Percentiles rank a stretch among this genome's conserved stretches.
Conservation (phyloP, 2,329 filamentous ascomycete species). For the Colletotrichum incanum region DNA sequence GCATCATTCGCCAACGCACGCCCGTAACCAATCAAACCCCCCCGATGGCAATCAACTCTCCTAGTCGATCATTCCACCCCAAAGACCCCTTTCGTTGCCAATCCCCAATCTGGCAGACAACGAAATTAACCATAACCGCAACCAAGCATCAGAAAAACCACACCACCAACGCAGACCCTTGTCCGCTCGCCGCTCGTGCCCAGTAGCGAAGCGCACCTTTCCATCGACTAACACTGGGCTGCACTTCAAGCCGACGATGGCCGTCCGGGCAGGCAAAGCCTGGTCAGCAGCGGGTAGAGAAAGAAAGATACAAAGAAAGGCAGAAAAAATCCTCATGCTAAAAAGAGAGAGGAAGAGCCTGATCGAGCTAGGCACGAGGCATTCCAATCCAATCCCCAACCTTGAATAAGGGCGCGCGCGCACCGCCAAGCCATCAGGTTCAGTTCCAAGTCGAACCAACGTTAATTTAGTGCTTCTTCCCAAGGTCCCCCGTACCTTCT, state of each 20-base stretch:
- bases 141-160: neutral
- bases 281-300: neutral
- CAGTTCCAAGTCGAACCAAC: slow-evolving; percentile 33
- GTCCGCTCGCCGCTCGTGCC: neutral
- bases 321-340: too few species aligned
- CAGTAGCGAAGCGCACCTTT: neutral
- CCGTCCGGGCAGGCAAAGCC: neutral
- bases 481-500: neutral
- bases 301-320: neutral
- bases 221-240: neutral
- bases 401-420: slow-evolving; percentile 2
- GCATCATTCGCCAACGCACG: slow-evolving; percentile 3
- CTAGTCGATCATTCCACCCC: neutral
- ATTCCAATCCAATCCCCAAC: neutral
- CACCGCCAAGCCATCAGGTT: slow-evolving; percentile 25
- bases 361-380: neutral
- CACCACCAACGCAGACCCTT: neutral
- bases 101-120: neutral
- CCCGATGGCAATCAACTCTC: slow-evolving; percentile 19
- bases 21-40: slow-evolving; percentile 26
- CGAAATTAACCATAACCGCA: slow-evolving; percentile 24
- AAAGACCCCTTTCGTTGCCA: slow-evolving; percentile 5
- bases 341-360: neutral
- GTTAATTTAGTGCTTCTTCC: slow-evolving; percentile 37
- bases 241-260: neutral